A percentile compares a stretch with the other conserved stretches of the same genome.
phyloP scores from a whole-genome alignment of 2,329 filamentous ascomycete species.

The Lasiodiplodia citricola region DNA sequence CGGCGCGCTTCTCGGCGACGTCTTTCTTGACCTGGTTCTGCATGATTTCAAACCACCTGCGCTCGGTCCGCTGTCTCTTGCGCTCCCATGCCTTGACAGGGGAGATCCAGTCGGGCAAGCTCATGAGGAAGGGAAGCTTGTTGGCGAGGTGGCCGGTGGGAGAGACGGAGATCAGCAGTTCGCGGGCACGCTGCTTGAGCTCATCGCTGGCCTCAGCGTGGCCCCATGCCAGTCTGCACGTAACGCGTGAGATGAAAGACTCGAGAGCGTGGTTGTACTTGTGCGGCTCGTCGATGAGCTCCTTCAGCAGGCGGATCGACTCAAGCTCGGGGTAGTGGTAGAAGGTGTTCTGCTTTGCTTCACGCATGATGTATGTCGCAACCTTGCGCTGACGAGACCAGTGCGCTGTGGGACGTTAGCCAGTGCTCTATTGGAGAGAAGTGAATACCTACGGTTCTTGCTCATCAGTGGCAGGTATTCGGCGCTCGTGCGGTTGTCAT shows the following conservation, averaged over 20 bases:
- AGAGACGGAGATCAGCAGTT: constrained; percentile 53
- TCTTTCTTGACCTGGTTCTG: constrained; percentile 47
- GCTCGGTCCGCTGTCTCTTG: constrained; percentile 49
- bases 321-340: constrained; percentile 53
- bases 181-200: constrained; percentile 53
- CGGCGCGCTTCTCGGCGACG: constrained; percentile 39
- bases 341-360: constrained; percentile 48
- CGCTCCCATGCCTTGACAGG: constrained; percentile 53
- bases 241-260: constrained; percentile 53
- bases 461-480: constrained; percentile 53
- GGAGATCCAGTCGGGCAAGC: constrained; percentile 49
- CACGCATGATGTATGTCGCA: constrained; percentile 52
- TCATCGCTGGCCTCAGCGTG: constrained; percentile 52
- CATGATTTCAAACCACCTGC: constrained; percentile 52
- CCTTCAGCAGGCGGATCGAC: constrained; percentile 51
- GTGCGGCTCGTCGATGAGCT: constrained; percentile 50
- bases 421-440: background rate
- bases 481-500: constrained; percentile 51
- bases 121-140: constrained; percentile 53
- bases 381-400: constrained; percentile 53
- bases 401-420: constrained; percentile 39
- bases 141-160: constrained; percentile 53
- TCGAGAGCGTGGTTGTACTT: constrained; percentile 52
- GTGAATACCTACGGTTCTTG: constrained; percentile 45
- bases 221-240: constrained; percentile 54